A percentile compares a stretch with the other conserved stretches of the same genome.
Conservation (phyloP, 208 protist genomes). For the Trypanosoma grayi region DNA sequence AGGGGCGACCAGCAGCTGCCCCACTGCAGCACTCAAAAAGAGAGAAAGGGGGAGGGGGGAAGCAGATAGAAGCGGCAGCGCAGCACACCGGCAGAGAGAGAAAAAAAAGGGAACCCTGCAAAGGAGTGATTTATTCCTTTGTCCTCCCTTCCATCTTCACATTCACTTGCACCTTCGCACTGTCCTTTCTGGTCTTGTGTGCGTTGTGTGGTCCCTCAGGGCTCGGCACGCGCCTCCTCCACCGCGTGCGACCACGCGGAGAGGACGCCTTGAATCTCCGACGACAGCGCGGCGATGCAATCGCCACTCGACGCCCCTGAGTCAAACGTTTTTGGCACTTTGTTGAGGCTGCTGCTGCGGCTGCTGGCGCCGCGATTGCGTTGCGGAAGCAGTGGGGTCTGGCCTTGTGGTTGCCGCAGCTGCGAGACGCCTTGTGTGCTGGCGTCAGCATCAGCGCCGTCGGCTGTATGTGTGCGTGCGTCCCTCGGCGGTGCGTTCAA, state of each 20-base stretch:
- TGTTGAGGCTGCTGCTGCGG: neutral
- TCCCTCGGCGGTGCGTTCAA: neutral
- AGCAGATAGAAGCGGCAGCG: too few relatives aligned
- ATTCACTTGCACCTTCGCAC: too few relatives aligned
- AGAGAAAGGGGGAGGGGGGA: too few relatives aligned
- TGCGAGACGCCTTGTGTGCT: neutral
- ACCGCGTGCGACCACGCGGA: constrained; percentile 11
- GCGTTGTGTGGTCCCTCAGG: too few relatives aligned
- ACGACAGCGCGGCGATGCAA: constrained; percentile 11
- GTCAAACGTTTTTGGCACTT: too few relatives aligned
- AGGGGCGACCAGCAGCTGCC: too few relatives aligned
- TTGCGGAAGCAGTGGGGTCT: neutral
- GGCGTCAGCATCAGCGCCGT: neutral
- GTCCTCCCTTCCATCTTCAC: too few relatives aligned
- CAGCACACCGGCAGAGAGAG: too few relatives aligned
- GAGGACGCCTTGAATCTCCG: constrained; percentile 12
- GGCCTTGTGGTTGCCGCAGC: neutral
- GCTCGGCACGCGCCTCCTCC: neutral
- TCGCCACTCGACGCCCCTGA: neutral
- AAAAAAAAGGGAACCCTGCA: too few relatives aligned
- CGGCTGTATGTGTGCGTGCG: neutral
- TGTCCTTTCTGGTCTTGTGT: too few relatives aligned
- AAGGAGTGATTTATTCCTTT: too few relatives aligned
- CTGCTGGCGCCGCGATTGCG: neutral
- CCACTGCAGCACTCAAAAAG: too few relatives aligned